phyloP scores from a whole-genome alignment of 2,329 filamentous ascomycete genomes.

The Apiospora marii region DNA sequence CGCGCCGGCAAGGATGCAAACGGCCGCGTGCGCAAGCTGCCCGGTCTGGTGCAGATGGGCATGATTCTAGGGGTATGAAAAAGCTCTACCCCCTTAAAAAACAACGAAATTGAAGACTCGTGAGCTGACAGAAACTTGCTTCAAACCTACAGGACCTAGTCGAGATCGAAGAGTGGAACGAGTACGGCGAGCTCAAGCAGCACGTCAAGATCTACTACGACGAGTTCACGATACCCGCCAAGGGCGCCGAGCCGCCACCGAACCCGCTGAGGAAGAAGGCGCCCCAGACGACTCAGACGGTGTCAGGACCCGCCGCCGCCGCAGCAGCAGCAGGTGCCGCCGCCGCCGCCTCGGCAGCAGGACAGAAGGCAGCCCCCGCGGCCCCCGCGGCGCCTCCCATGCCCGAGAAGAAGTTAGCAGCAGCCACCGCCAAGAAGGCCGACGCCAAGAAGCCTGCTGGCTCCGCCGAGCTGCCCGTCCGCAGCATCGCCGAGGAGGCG shows the following conservation, averaged over 20 bases:
- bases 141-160: slow-evolving; percentile 77
- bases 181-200: slow-evolving; percentile 93
- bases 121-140: background rate
- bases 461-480: slow-evolving; percentile 48
- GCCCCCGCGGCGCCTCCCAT: slow-evolving; percentile 40
- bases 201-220: slow-evolving; percentile 76
- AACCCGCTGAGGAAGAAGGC: slow-evolving; percentile 50
- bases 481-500: slow-evolving; percentile 70
- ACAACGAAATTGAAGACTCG: background rate
- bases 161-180: slow-evolving; percentile 98
- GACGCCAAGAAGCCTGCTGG: slow-evolving; percentile 36
- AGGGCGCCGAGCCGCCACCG: slow-evolving; percentile 59
- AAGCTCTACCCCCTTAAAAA: background rate
- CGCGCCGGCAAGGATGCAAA: slow-evolving; percentile 75
- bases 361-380: slow-evolving; percentile 31
- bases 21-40: slow-evolving; percentile 77
- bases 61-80: slow-evolving; percentile 79
- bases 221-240: slow-evolving; percentile 65
- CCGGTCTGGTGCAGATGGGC: slow-evolving; percentile 87
- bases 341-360: slow-evolving; percentile 28
- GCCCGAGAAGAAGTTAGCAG: slow-evolving; percentile 41
- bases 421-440: slow-evolving; percentile 32
- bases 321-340: slow-evolving; percentile 33
- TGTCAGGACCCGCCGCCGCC: slow-evolving; percentile 32
- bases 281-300: slow-evolving; percentile 35